phyloP scores from a whole-genome alignment of 805 yeast genomes.

The Candida namnaoensis region DNA sequence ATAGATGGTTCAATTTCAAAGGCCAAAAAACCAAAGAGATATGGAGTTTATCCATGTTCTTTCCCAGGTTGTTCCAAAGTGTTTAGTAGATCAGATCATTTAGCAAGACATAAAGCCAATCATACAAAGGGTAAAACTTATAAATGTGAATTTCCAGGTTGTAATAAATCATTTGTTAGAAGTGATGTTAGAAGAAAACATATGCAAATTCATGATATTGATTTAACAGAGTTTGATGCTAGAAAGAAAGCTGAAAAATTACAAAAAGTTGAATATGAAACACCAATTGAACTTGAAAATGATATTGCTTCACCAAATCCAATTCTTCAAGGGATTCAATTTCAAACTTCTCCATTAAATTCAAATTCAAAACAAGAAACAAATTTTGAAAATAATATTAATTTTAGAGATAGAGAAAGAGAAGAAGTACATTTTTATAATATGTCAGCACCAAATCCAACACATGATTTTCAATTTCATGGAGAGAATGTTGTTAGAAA shows the following conservation, averaged over 20 bases:
- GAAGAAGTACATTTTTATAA: not conserved
- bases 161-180: constrained; percentile 34
- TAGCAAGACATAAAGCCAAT: constrained; percentile 32
- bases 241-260: no score
- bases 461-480: not conserved
- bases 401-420: no score
- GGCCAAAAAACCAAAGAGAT: not conserved
- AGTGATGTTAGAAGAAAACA: constrained; percentile 26
- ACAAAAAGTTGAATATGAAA: no score
- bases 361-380: no score
- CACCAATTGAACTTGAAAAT: no score
- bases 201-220: constrained; percentile 6
- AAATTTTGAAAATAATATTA: no score
- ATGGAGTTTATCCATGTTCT: not conserved
- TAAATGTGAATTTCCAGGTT: constrained; percentile 22
- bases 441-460: not conserved
- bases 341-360: no score
- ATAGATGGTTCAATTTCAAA: not conserved
- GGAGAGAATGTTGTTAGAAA: not conserved
- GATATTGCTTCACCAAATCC: no score
- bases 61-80: constrained; percentile 23
- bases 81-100: constrained; percentile 33
- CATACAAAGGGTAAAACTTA: constrained; percentile 20
- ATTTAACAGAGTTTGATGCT: no score
- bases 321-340: no score